phyloP scores from a whole-genome alignment of 345 rosid genomes.

The Acer saccharum region DNA sequence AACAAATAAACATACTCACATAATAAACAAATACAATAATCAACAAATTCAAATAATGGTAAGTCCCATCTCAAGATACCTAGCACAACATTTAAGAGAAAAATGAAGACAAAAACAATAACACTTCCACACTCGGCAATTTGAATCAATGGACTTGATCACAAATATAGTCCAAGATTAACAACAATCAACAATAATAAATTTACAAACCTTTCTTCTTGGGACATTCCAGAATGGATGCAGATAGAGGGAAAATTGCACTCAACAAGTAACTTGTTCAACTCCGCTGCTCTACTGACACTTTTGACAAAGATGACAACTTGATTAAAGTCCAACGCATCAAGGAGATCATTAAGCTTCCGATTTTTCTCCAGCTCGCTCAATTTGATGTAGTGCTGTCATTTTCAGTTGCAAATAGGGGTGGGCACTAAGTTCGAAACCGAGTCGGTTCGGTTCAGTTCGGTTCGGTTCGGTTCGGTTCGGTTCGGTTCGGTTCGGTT shows the following conservation, averaged over 20 bases:
- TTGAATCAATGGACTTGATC: not conserved
- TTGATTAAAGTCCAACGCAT: conserved; percentile 98
- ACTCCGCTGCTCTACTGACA: conserved; percentile 91
- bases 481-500: too few species aligned
- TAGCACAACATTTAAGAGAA: too few species aligned
- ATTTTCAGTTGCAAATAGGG: not conserved
- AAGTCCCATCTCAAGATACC: too few species aligned
- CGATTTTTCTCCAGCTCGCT: conserved; percentile 94
- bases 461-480: too few species aligned
- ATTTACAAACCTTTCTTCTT: conserved; percentile 81
- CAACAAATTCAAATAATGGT: too few species aligned
- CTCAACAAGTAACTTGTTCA: conserved; percentile 90
- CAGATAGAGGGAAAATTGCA: conserved; percentile 98
- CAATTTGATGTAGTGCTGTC: conserved; percentile 97
- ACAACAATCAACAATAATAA: not conserved
- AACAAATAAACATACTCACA: too few species aligned
- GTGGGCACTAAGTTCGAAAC: too few species aligned
- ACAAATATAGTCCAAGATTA: not conserved
- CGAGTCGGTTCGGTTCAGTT: too few species aligned
- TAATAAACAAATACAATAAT: too few species aligned
- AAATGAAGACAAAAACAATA: too few species aligned
- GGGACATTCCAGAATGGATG: conserved; percentile 99
- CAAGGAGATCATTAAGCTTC: conserved; percentile 94
- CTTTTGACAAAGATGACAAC: conserved; percentile 98
- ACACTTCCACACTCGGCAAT: too few species aligned